Conservation (phyloP, 345 rosid genomes). For the Brassica incana region DNA sequence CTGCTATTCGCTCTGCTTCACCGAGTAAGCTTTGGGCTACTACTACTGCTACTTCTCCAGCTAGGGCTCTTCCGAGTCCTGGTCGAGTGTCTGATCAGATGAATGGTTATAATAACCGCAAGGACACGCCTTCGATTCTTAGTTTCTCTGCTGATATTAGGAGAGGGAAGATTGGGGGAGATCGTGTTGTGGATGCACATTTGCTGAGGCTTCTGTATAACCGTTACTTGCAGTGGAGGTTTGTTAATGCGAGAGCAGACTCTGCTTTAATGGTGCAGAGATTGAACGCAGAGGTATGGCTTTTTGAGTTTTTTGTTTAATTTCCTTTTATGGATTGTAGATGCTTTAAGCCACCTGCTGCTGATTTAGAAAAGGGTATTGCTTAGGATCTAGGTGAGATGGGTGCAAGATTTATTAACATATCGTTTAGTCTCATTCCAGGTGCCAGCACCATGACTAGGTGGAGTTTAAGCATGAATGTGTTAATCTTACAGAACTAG, state of each 20-base stretch:
- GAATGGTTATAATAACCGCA: background rate
- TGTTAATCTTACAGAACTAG: background rate
- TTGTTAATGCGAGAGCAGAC: background rate
- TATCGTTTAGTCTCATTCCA: constrained; percentile 4
- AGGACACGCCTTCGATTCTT: background rate
- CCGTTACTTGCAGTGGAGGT: background rate
- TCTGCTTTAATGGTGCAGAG: background rate
- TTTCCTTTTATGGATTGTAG: background rate
- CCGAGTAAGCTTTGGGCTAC: background rate
- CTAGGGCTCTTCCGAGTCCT: background rate
- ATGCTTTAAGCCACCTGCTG: constrained; percentile 1
- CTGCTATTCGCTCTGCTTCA: background rate
- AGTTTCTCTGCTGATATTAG: background rate
- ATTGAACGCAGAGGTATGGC: background rate
- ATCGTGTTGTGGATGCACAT: background rate
- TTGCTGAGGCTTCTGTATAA: background rate
- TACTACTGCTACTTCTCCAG: background rate
- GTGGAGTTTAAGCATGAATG: constrained; percentile 9
- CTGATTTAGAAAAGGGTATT: background rate
- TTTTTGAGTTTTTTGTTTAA: background rate
- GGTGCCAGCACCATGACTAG: background rate
- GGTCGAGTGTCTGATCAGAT: background rate
- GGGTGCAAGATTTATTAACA: background rate
- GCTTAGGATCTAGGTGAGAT: background rate
- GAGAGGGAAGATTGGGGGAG: background rate